phyloP scores from a whole-genome alignment of 148 eudicot species.

The Chenopodium berlandieri region DNA sequence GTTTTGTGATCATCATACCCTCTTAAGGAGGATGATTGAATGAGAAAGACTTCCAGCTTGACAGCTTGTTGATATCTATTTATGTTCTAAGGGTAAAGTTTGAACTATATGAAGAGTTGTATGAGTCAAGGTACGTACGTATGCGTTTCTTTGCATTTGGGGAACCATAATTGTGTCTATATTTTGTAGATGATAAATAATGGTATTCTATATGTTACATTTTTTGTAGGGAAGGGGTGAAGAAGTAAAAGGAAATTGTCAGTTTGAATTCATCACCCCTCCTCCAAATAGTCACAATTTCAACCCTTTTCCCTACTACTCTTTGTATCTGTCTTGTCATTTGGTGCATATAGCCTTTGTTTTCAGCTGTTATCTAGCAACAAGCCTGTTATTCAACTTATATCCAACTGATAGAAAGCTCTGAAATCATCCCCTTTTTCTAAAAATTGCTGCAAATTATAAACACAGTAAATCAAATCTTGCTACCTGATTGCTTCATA shows the following conservation, averaged over 20 bases:
- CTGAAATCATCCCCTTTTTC: not conserved
- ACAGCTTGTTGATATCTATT: not conserved
- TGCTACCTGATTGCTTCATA: not conserved
- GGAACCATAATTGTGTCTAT: not conserved
- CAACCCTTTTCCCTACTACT: not conserved
- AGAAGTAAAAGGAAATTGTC: not conserved
- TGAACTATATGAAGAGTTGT: not conserved
- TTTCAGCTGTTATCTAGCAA: not conserved
- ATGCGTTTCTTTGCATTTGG: not conserved
- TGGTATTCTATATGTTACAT: not conserved
- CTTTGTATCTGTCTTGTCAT: not conserved
- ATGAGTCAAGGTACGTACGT: not conserved
- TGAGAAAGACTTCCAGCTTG: not conserved
- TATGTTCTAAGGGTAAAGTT: not conserved
- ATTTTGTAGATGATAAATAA: not conserved
- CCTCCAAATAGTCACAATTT: not conserved
- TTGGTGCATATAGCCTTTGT: not conserved
- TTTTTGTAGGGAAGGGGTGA: not conserved
- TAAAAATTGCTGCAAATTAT: not conserved
- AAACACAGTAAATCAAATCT: not conserved
- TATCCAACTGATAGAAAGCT: not conserved
- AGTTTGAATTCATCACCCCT: not conserved
- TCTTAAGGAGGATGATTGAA: not conserved
- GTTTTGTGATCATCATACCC: not conserved
- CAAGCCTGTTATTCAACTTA: not conserved